Percentiles rank a stretch among this genome's conserved stretches.
Evolutionary conservation across 2,329 filamentous ascomycete genomes (phyloP).

Genomic region (Madurella mycetomatis): DNA sequence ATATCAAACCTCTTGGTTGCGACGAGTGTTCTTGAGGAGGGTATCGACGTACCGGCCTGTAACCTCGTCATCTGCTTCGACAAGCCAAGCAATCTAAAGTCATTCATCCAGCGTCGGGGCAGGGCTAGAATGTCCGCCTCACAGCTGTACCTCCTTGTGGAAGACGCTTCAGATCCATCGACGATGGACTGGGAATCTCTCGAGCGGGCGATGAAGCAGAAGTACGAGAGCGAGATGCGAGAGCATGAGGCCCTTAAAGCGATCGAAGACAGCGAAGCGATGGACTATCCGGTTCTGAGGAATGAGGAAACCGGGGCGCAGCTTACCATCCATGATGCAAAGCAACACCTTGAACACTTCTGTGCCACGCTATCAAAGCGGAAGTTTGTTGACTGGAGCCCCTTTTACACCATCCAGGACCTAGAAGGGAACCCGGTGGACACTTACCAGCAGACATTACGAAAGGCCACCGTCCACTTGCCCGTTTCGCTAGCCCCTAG

Average conservation of each 20-base stretch:
- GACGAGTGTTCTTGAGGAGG: conserved; percentile 63
- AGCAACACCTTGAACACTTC: conserved; percentile 76
- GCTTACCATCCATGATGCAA: conserved; percentile 68
- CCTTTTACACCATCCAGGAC: conserved; percentile 61
- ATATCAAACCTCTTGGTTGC: conserved; percentile 55
- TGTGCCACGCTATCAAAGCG: conserved; percentile 58
- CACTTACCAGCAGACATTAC: conserved; percentile 20
- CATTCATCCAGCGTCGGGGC: conserved; percentile 55
- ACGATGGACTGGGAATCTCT: conserved; percentile 57
- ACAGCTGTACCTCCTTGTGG: conserved; percentile 44
- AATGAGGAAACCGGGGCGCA: conserved; percentile 50
- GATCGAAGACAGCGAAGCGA: conserved; percentile 42
- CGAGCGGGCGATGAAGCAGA: conserved; percentile 67
- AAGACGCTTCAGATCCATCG: conserved; percentile 28
- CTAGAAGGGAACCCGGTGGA: conserved; percentile 26
- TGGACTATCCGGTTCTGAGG: conserved; percentile 33
- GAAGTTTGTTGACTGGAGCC: conserved; percentile 59
- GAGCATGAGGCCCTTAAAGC: conserved; percentile 41
- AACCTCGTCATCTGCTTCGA: conserved; percentile 59
- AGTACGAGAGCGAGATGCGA: conserved; percentile 62
- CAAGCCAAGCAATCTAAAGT: conserved; percentile 45
- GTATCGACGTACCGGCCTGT: conserved; percentile 62
- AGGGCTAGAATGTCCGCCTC: conserved; percentile 50
- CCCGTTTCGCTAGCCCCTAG: conserved; percentile 64
- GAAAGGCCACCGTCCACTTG: conserved; percentile 62